Percentiles rank a stretch among this genome's conserved stretches.
phyloP scores from a whole-genome alignment of 768 basidiomycete species.

The Hortiboletus flavorubellus region DNA sequence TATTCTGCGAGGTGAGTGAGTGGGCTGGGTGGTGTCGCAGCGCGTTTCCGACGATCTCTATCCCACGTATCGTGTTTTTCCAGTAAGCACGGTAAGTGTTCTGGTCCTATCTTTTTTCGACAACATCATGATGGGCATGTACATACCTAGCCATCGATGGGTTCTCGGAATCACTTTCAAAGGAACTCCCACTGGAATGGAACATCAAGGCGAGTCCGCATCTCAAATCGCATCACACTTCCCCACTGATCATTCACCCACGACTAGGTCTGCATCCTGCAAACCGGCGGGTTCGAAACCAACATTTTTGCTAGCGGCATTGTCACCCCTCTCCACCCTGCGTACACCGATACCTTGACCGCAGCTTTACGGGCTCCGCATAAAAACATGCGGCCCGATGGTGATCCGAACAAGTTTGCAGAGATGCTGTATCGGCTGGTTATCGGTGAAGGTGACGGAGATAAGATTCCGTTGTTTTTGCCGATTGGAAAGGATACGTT shows the following conservation, averaged over 20 bases:
- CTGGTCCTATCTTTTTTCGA: not conserved
- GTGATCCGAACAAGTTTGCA: slow-evolving; percentile 16
- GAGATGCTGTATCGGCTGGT: slow-evolving; percentile 2
- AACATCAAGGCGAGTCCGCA: slow-evolving; percentile 10
- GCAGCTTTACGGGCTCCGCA: not conserved
- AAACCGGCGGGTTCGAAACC: slow-evolving; percentile 18
- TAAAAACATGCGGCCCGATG: not conserved
- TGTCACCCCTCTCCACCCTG: slow-evolving; percentile 6
- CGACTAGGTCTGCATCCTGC: slow-evolving; percentile 13
- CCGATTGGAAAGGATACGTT: slow-evolving; percentile 12
- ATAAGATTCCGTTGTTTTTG: slow-evolving; percentile 6
- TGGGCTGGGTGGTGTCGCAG: not conserved
- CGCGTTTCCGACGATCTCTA: not conserved
- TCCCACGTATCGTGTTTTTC: not conserved
- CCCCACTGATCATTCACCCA: not conserved
- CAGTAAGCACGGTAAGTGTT: slow-evolving; percentile 5
- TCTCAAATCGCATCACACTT: not conserved
- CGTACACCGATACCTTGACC: slow-evolving; percentile 3
- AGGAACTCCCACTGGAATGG: slow-evolving; percentile 10
- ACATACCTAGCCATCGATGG: slow-evolving; percentile 6
- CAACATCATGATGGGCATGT: not conserved
- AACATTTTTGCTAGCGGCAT: not conserved
- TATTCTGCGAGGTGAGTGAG: slow-evolving; percentile 3
- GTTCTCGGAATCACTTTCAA: not conserved
- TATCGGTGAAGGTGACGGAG: not conserved